Conservation (phyloP, 345 rosid species). For the Syzygium aromaticum region DNA sequence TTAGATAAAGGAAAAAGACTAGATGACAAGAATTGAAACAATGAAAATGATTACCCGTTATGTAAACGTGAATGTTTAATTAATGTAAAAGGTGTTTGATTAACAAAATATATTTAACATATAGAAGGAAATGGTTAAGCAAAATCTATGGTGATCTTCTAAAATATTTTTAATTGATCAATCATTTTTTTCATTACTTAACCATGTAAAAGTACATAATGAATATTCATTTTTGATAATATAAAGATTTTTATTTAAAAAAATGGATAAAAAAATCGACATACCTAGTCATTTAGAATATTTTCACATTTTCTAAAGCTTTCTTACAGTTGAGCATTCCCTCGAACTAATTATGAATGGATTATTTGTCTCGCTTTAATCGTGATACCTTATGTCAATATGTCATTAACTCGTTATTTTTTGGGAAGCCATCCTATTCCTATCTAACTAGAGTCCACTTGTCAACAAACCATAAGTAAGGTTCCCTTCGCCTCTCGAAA, state of each 20-base stretch:
- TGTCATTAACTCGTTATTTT: not conserved
- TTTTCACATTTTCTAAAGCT: not conserved
- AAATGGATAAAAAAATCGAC: not conserved
- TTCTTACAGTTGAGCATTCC: not conserved
- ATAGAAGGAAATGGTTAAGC: not conserved
- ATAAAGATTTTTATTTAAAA: not conserved
- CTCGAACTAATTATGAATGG: not conserved
- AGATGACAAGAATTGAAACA: no score
- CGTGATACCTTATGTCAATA: not conserved
- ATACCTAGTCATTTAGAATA: not conserved
- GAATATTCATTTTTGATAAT: not conserved
- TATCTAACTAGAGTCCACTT: no score
- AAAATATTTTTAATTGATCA: not conserved
- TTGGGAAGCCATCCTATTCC: not conserved
- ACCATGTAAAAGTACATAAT: not conserved
- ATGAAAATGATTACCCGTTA: not conserved
- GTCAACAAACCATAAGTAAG: no score
- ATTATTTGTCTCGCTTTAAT: not conserved
- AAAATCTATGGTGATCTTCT: not conserved
- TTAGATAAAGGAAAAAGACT: not conserved
- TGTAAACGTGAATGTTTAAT: not conserved
- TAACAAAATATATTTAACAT: not conserved
- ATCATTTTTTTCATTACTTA: no score
- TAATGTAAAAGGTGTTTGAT: not conserved
- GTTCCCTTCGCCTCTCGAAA: no score